Base-by-base conservation (phyloP, 345 rosid genomes). In the Linum tenue region DNA sequence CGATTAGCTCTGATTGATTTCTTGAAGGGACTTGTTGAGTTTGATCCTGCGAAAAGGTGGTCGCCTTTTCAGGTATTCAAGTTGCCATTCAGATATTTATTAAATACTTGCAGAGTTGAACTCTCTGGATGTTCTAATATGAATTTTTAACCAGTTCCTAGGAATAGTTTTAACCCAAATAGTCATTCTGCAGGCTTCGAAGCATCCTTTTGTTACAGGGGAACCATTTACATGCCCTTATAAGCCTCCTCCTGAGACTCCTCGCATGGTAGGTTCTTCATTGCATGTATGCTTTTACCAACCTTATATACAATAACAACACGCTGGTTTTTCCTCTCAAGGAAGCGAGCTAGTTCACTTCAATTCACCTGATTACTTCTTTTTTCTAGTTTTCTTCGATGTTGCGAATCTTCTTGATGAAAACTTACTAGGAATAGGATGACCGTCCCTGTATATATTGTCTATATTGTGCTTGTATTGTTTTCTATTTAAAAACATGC, bases 41-140 rank as follows among this genome's bases (percentile, higher is more conserved):
- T 95, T 70, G 99, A 95, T 82, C 99, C 99, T 59, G 96, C 83
- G 51, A 91, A 89, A 84, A 86, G 99, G 64, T 95, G 99, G 99
- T 91, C 99, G 35, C 99, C 99, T 74, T 86, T 82, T 76, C 99
- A 95, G 98, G 98, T 95, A 64, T 60, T 73, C 62, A 59, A 42
- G 56, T 67, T 65, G 65, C 68, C 59, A 44, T 31, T 39, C 55
- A 66, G 58, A 39, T 60, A 67, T 76, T 60, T 67, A 48, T 22
- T 72, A 58, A 38, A 15, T 42, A 38, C 53, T 65, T 59, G 37
- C 64, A 4, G 56, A 53, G 50, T 55, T 56, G 17, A 50, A 60
- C 40, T 58, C 12, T 66, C 16, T 60, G 41, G 68, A 63, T 56
- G 35, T 62, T 35, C 58, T 16, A 39, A 37, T 60, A 43, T 62